These are phyloP conservation scores for Aureobasidium zeae DNA, from an alignment of 2,329 filamentous ascomycete species.

Conservation along the genomic window DNA sequence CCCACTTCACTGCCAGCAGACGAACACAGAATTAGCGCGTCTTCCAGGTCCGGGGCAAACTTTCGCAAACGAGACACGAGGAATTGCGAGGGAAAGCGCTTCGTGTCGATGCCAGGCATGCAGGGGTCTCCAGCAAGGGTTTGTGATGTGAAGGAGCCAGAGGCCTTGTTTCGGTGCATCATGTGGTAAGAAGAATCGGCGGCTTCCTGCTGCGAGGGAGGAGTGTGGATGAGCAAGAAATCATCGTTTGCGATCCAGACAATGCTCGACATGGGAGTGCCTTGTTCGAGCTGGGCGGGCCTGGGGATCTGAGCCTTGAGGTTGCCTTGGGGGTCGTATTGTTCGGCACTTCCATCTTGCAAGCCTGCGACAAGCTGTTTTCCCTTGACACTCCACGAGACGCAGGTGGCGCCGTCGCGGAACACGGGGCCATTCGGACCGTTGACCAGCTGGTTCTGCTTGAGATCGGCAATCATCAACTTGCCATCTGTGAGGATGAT, in stretches of 20 bases:
- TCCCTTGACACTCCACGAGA: constrained; percentile 85
- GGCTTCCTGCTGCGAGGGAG: constrained; percentile 30
- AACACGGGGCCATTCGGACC: constrained; percentile 54
- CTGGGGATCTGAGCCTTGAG: constrained; percentile 70
- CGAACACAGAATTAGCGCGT: constrained; percentile 72
- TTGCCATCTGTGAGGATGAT: constrained; percentile 73
- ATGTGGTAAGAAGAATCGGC: constrained; percentile 66
- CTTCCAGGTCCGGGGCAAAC: constrained; percentile 70
- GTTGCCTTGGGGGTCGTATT: constrained; percentile 74
- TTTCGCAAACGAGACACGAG: constrained; percentile 67
- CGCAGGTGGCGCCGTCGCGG: constrained; percentile 67
- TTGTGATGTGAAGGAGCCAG: constrained; percentile 58
- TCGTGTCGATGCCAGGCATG: constrained; percentile 52
- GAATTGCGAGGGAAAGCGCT: constrained; percentile 55
- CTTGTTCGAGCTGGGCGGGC: constrained; percentile 56
- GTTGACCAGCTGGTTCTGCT: constrained; percentile 50
- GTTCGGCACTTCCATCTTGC: constrained; percentile 66
- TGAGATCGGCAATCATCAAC: constrained; percentile 73
- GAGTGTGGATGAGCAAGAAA: constrained; percentile 71
- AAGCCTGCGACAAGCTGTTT: constrained; percentile 88
- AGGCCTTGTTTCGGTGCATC: constrained; percentile 56
- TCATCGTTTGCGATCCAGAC: constrained; percentile 82
- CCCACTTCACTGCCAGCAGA: constrained; percentile 73
- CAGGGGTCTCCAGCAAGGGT: constrained; percentile 62
- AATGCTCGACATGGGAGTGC: constrained; percentile 45